Base-by-base conservation (phyloP, 106 monocot species). In the Dioscorea dumetorum region DNA sequence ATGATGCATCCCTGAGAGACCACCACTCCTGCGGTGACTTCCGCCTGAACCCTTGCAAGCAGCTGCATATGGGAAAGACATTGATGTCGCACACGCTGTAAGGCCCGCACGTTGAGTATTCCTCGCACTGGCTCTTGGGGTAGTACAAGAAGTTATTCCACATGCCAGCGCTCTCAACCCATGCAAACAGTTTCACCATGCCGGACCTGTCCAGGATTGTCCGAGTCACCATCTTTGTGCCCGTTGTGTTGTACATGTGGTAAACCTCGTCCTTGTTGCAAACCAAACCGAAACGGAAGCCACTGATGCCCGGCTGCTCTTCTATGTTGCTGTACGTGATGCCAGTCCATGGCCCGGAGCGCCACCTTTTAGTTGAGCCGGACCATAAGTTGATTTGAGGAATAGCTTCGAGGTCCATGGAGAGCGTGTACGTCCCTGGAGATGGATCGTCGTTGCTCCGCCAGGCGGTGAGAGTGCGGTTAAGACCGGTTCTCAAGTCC, bases 71-170 rank as follows among this genome's bases (percentile, higher is more conserved):
- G 12, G 53, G 72, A 2, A 33, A 60, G 19, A 18, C 15, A 32
- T 71, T 59, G 33, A 17, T 0, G 67, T 63, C 63, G 63, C 83
- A 78, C 11, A 67, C 49, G 4, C 71, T 74, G 70, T 65, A 60
- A 10, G 64, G 12, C 2, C 82, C 82, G 74, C 82, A 82, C 18
- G 9, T 5, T 7, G 22, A 14, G 48, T 60, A 22, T 0, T 1
- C 14, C 67, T 81, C 85, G 50, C 85, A 85, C 50, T 41, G 12
- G 41, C 70, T 73, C 31, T 33, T 68, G 2, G 81, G 85, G 32
- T 28, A 65, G 33, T 14, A 67, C 67, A 64, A 73, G 63, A 67
- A 64, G 4, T 31, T 4, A 32, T 34, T 67, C 84, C 84, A 84
- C 10, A 12, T 32, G 15, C 54, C 31, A 17, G 33, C 21, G 9